These are phyloP conservation scores for Basidiobolus heterosporus DNA, from an alignment of 371 early-diverging fungal species.

Conservation along the genomic window DNA sequence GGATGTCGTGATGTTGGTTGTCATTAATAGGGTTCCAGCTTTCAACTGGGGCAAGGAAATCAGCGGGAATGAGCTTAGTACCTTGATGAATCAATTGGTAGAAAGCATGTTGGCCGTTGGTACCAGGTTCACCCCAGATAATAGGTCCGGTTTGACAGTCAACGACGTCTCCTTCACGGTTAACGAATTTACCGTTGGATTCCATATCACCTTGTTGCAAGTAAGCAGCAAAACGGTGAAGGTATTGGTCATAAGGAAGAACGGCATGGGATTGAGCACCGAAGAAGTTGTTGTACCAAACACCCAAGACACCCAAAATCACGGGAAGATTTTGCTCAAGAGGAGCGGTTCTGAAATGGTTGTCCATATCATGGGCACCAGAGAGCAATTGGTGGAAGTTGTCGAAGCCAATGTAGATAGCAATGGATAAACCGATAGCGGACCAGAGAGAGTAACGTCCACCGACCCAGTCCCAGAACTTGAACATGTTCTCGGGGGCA, in stretches of 20 bases:
- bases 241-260: constrained; percentile 95
- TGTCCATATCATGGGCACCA: constrained; percentile 94
- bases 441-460: constrained; percentile 97
- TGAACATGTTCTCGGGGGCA: constrained; percentile 86
- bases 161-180: constrained; percentile 59
- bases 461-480: constrained; percentile 99
- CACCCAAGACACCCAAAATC: constrained; percentile 79
- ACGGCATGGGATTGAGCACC: constrained; percentile 91
- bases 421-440: constrained; percentile 95
- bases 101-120: constrained; percentile 99
- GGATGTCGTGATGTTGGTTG: constrained; percentile 76
- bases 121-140: constrained; percentile 99
- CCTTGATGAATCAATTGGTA: constrained; percentile 99
- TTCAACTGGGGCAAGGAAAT: constrained; percentile 88
- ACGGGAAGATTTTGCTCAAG: constrained; percentile 86
- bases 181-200: constrained; percentile 94
- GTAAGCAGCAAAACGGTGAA: constrained; percentile 92
- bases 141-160: constrained; percentile 86
- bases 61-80: constrained; percentile 86
- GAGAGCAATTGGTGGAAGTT: constrained; percentile 83
- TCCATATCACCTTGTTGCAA: constrained; percentile 99
- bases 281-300: constrained; percentile 97
- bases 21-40: constrained; percentile 70
- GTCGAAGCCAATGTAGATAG: constrained; percentile 86
- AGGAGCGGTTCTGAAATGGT: constrained; percentile 78